Evolutionary conservation across 2,329 filamentous ascomycete genomes (phyloP).

Genomic region (Hypocreales sp.): DNA sequence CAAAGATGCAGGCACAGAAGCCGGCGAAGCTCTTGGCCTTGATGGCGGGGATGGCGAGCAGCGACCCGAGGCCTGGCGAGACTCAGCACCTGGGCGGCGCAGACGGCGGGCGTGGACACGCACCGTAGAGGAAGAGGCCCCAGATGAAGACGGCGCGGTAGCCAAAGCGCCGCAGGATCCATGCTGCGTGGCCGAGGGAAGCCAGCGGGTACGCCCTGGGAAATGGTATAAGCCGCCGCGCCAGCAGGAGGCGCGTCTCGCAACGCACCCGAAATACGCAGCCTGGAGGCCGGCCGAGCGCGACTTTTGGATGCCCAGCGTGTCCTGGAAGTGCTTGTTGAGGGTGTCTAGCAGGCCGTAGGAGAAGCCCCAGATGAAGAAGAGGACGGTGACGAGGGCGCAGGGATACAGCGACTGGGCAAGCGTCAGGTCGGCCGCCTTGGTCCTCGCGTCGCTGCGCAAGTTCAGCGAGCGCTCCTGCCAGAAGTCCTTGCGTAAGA

Average conservation of each 20-base stretch:
- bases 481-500: too few species aligned
- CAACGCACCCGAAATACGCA: slow-evolving; percentile 42
- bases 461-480: too few species aligned
- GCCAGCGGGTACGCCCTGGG: slow-evolving; percentile 51
- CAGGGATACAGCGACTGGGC: slow-evolving; percentile 53
- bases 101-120: too few species aligned
- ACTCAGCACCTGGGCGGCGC: too few species aligned
- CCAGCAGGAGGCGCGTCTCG: too few species aligned
- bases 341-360: slow-evolving; percentile 30
- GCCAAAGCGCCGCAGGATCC: slow-evolving; percentile 47
- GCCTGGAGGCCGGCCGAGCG: slow-evolving; percentile 31
- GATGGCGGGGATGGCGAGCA: slow-evolving; percentile 39
- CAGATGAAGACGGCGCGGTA: slow-evolving; percentile 55
- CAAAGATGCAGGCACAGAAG: slow-evolving; percentile 58
- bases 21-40: slow-evolving; percentile 53
- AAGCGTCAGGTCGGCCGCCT: slow-evolving; percentile 41
- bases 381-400: slow-evolving; percentile 32
- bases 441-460: too few species aligned
- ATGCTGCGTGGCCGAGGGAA: slow-evolving; percentile 49
- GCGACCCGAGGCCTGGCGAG: slow-evolving; percentile 38
- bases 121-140: slow-evolving; percentile 53
- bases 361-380: slow-evolving; percentile 31
- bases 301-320: slow-evolving; percentile 26
- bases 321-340: slow-evolving; percentile 32
- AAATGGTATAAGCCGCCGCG: neutral